Conservation (phyloP, 352 stramenopile genomes). For the Paralagenidium karlingii region DNA sequence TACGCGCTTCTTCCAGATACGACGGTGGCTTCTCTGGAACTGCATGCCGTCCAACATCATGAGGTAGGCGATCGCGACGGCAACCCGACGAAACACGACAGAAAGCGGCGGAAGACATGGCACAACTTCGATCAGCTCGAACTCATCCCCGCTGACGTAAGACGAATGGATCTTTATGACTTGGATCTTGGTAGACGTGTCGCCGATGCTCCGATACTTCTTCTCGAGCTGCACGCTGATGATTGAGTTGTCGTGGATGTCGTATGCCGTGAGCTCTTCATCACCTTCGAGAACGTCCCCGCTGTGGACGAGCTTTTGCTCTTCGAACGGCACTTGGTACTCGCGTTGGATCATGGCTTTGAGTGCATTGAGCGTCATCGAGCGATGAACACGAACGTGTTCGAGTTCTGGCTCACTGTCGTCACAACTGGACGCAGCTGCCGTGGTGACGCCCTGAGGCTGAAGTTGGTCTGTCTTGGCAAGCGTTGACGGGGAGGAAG, state of each 20-base stretch:
- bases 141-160: conserved; percentile 23
- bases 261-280: conserved; percentile 40
- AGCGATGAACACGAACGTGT: conserved; percentile 21
- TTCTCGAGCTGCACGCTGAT: conserved; percentile 29
- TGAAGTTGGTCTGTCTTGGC: too few species aligned
- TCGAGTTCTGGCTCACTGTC: too few species aligned
- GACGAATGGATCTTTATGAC: conserved; percentile 36
- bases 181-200: conserved; percentile 46
- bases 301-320: conserved; percentile 43
- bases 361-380: conserved; percentile 34
- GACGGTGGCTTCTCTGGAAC: conserved; percentile 18
- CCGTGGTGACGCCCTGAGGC: too few species aligned
- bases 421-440: too few species aligned
- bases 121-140: conserved; percentile 43
- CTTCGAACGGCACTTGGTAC: conserved; percentile 37
- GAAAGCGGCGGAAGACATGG: conserved; percentile 33
- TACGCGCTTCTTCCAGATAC: conserved; percentile 29
- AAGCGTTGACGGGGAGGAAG: too few species aligned
- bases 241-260: conserved; percentile 34
- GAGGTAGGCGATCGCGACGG: conserved; percentile 43
- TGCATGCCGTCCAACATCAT: conserved; percentile 36
- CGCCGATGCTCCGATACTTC: conserved; percentile 43
- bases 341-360: conserved; percentile 45
- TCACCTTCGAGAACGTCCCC: conserved; percentile 43
- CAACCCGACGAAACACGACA: conserved; percentile 41